phyloP scores from a whole-genome alignment of 2,329 filamentous ascomycete species.

The Cytospora chrysosperma region DNA sequence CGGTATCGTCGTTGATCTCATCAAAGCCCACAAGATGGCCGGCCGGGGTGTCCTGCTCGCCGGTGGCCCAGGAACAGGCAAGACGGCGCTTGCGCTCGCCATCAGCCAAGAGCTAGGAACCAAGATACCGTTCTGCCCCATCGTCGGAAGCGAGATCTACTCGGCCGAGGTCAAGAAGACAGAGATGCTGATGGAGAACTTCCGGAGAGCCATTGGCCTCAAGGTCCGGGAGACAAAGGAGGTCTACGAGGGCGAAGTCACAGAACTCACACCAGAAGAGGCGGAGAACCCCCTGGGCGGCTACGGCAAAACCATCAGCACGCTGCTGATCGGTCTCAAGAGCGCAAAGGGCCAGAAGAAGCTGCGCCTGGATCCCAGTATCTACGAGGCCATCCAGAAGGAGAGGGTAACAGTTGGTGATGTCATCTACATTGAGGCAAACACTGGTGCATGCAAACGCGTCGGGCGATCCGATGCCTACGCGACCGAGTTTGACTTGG shows the following conservation, averaged over 20 bases:
- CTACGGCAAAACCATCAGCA: constrained; percentile 96
- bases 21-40: constrained; percentile 96
- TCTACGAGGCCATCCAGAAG: constrained; percentile 99
- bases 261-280: constrained; percentile 95
- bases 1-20: constrained; percentile 92
- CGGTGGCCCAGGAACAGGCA: constrained; percentile 92
- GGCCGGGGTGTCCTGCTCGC: constrained; percentile 90
- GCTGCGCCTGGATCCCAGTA: constrained; percentile 91
- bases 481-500: constrained; percentile 96
- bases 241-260: constrained; percentile 98
- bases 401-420: constrained; percentile 94
- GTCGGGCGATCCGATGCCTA: constrained; percentile 96
- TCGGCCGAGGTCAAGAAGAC: constrained; percentile 99
- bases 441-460: constrained; percentile 96
- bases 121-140: constrained; percentile 97
- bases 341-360: constrained; percentile 97
- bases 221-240: constrained; percentile 99
- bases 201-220: constrained; percentile 90
- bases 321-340: constrained; percentile 90
- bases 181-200: constrained; percentile 98
- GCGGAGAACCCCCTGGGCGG: constrained; percentile 95
- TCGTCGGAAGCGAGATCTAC: constrained; percentile 97
- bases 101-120: constrained; percentile 96
- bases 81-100: constrained; percentile 92
- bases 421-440: constrained; percentile 98